Evolutionary conservation across 2,329 filamentous ascomycete genomes (phyloP), one percentile per base, ranked within the genome.

Genomic region (Alternaria incomplexa): DNA sequence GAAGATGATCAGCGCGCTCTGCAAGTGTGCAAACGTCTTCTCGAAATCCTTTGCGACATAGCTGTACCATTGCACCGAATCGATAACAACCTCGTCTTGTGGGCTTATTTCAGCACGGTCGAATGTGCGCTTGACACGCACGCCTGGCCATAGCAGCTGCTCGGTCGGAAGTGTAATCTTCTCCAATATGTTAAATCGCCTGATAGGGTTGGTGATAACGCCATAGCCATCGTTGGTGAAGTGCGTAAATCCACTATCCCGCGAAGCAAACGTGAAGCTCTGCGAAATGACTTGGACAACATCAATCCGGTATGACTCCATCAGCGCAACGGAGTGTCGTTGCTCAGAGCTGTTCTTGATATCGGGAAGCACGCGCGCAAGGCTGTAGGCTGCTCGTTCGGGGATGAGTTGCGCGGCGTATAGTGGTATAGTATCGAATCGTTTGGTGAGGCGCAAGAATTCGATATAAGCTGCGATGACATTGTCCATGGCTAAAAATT

Each of bases 51-150:
- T 90, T 53, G 91, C 88, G 9, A 95, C 86, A 59, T 92, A 85
- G 61, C 92, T 82, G 77, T 95, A 90, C 94, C 95, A 98, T 74
- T 96, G 92, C 62, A 97, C 82, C 40, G 91, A 89, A 60, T 91
- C 87, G 48, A 97, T 93, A 55, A 97, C 85, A 32, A 90, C 88
- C 65, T 95, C 90, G 62, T 91, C 87, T 46, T 85, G 80, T 8
- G 88, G 84, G 2, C 88, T 87, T 5, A 90, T 89, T 56, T 64
- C 56, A 13, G 62, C 56, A 3, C 73, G 66, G 56, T 94, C 88
- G 73, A 97, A 92, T 63, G 91, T 88, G 6, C 86, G 82, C 74
- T 86, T 89, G 58, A 97, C 86, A n/a, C 87, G 84, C 32, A 89
- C 86, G 26, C 91, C 88, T 30, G 83, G 82, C 66, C 83, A 84